Conservation (phyloP, 2,329 filamentous ascomycete species). For the Penicillium verrucosum region DNA sequence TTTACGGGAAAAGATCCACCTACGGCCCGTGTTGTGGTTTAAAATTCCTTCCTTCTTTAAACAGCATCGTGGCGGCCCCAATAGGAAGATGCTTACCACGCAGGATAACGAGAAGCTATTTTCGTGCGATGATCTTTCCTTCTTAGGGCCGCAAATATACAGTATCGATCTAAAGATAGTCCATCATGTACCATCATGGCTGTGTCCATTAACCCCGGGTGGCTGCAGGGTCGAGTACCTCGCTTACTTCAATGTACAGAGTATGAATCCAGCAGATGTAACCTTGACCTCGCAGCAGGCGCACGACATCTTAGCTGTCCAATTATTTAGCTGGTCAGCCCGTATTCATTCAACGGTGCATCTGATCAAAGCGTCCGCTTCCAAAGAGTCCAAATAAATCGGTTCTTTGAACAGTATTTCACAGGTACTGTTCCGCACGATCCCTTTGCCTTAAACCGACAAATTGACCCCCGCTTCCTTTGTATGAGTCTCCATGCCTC, state of each 20-base stretch:
- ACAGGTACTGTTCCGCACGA: background rate
- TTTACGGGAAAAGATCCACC: background rate
- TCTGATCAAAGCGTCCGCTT: no score
- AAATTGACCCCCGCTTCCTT: background rate
- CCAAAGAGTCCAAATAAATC: background rate
- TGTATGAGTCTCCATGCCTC: background rate
- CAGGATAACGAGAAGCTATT: no score
- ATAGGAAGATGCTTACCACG: background rate
- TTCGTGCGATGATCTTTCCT: background rate
- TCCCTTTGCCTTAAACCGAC: background rate
- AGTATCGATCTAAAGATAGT: background rate
- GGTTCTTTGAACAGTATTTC: background rate
- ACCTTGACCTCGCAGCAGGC: background rate
- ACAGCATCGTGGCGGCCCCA: background rate
- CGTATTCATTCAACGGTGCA: no score
- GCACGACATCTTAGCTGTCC: background rate
- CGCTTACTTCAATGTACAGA: background rate
- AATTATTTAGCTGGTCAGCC: no score
- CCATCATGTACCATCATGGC: background rate
- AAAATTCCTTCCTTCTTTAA: background rate
- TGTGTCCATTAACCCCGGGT: background rate
- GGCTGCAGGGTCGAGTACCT: background rate
- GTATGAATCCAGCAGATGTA: background rate
- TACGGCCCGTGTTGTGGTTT: no score
- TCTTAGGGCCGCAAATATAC: background rate